These are phyloP conservation scores for Paxillus rubicundulus DNA, from an alignment of 768 basidiomycete genomes.

Conservation along the genomic window DNA sequence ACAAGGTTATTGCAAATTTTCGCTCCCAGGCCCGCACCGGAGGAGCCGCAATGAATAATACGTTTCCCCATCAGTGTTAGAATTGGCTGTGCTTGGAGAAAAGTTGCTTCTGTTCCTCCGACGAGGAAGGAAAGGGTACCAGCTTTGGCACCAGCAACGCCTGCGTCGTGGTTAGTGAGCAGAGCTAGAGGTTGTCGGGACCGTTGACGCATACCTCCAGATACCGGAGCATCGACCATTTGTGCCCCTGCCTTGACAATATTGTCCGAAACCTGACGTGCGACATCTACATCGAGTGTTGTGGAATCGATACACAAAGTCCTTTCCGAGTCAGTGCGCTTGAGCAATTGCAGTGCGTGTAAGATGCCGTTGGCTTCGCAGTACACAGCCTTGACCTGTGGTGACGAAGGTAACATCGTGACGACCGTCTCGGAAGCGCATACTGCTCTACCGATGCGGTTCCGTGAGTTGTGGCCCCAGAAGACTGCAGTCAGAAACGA, in stretches of 20 bases:
- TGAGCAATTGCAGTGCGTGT: constrained; percentile 53
- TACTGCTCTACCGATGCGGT: constrained; percentile 50
- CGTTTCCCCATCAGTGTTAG: constrained; percentile 76
- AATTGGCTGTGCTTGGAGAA: constrained; percentile 53
- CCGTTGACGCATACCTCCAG: constrained; percentile 62
- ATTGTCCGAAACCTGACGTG: constrained; percentile 58
- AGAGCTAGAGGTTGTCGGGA: background rate
- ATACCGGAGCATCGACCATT: constrained; percentile 94
- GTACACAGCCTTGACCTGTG: constrained; percentile 82
- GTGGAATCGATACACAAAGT: constrained; percentile 88
- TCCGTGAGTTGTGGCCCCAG: constrained; percentile 8
- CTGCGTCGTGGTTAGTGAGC: constrained; percentile 34
- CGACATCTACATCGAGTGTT: constrained; percentile 78
- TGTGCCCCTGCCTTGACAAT: constrained; percentile 55
- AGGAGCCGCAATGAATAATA: constrained; percentile 79
- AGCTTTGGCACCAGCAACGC: constrained; percentile 83
- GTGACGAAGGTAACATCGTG: constrained; percentile 92
- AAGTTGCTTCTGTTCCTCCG: constrained; percentile 66
- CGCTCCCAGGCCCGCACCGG: constrained; percentile 79
- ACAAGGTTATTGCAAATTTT: constrained; percentile 91
- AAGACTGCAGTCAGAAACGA: constrained; percentile 14
- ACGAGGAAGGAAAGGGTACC: constrained; percentile 91
- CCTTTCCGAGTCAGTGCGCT: constrained; percentile 32
- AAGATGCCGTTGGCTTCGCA: constrained; percentile 58
- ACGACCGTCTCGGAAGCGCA: constrained; percentile 62